A percentile compares a stretch with the other conserved stretches of the same genome.
Evolutionary conservation across 1,139 yeast genomes (phyloP).

Genomic region (Zygosaccharomyces sapae): DNA sequence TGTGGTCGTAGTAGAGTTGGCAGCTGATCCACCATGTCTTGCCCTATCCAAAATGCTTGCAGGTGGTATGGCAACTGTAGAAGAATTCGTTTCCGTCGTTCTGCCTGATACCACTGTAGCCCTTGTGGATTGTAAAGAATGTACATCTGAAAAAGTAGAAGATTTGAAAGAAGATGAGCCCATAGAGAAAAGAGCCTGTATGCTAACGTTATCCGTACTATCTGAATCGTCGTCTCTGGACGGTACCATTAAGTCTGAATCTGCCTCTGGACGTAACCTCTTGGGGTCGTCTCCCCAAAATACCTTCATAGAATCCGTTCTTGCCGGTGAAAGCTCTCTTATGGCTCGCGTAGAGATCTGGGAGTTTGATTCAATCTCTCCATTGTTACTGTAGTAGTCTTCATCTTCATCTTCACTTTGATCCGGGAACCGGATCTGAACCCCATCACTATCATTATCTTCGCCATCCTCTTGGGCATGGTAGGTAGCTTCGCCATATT

Average conservation of each 20-base stretch:
- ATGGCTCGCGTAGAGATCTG: conserved; percentile 1
- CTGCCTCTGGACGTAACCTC: conserved; percentile 8
- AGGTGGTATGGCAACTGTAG: conserved; percentile 61
- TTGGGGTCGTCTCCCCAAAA: conserved; percentile 24
- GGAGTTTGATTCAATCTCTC: background rate
- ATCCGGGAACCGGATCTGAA: no score
- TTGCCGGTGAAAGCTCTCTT: conserved; percentile 1
- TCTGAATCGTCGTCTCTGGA: conserved; percentile 14
- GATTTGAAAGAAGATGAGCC: conserved; percentile 44
- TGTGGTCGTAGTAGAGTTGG: conserved; percentile 10
- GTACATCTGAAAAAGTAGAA: conserved; percentile 37
- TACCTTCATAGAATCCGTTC: conserved; percentile 14
- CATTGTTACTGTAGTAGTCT: background rate
- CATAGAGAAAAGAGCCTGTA: conserved; percentile 51
- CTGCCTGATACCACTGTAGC: conserved; percentile 43
- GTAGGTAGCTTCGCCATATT: no score
- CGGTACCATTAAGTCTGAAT: conserved; percentile 6
- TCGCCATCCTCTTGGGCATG: no score
- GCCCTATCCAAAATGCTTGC: conserved; percentile 57
- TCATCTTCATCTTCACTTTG: background rate
- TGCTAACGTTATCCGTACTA: conserved; percentile 42
- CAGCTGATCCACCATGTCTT: conserved; percentile 18
- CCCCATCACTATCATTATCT: background rate
- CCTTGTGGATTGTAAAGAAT: conserved; percentile 40
- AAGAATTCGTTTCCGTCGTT: conserved; percentile 55